Evolutionary conservation across 768 basidiomycete species (phyloP).

Genomic region (Podaxis carcinomalis): DNA sequence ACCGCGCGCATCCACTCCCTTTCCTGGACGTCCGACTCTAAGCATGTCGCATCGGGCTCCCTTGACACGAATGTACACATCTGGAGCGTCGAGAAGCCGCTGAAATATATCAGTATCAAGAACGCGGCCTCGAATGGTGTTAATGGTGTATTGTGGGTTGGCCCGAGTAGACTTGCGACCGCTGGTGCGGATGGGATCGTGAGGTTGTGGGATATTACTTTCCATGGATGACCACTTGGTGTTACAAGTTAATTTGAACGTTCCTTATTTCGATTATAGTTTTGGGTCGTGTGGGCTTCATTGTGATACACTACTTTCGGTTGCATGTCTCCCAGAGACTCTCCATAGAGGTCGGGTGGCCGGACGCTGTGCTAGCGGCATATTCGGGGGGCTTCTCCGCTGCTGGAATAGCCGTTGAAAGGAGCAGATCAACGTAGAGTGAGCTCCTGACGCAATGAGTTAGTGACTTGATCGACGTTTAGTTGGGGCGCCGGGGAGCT

Average conservation of each 20-base stretch:
- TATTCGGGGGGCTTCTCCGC: too few relatives aligned
- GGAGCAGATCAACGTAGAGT: too few relatives aligned
- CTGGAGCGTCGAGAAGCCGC: constrained; percentile 70
- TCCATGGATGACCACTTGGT: constrained; percentile 21
- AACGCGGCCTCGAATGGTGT: constrained; percentile 87
- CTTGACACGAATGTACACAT: constrained; percentile 92
- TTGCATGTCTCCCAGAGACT: too few relatives aligned
- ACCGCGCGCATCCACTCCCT: constrained; percentile 77
- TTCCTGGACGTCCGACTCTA: constrained; percentile 68
- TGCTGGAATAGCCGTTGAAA: too few relatives aligned
- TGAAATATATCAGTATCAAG: constrained; percentile 76
- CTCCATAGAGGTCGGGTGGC: too few relatives aligned
- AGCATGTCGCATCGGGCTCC: constrained; percentile 81
- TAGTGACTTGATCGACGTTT: too few relatives aligned
- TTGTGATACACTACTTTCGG: too few relatives aligned
- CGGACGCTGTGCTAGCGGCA: too few relatives aligned
- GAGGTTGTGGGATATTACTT: constrained; percentile 65
- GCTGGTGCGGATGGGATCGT: constrained; percentile 83
- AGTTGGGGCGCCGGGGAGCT: too few relatives aligned
- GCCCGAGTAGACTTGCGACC: constrained; percentile 53
- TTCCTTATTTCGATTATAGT: not conserved
- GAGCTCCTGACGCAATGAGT: too few relatives aligned
- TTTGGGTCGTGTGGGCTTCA: not conserved
- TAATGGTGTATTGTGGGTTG: constrained; percentile 75
- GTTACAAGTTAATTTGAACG: not conserved